Evolutionary conservation across 1,284 basidiomycete species (phyloP).

Genomic region (Phellinidium pouzarii): DNA sequence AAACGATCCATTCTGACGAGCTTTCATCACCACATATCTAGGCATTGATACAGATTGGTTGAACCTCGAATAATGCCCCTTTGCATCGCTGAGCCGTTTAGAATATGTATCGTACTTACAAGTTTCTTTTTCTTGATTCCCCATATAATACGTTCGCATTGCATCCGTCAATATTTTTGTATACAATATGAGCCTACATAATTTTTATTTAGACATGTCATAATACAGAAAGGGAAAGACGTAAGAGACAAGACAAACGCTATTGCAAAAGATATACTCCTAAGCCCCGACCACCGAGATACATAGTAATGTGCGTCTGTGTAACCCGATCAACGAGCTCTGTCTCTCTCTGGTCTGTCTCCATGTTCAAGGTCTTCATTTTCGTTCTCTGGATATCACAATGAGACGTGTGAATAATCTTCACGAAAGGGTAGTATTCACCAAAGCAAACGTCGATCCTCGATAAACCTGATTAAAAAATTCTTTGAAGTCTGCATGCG

Average conservation of each 20-base stretch:
- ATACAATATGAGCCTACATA: no score
- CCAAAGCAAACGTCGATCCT: constrained; percentile 50
- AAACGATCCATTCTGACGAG: not conserved
- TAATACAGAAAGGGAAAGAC: not conserved
- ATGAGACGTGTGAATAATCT: no score
- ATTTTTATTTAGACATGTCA: not conserved
- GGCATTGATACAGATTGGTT: not conserved
- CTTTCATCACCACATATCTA: not conserved
- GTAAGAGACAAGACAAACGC: not conserved
- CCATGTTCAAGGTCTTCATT: constrained; percentile 18
- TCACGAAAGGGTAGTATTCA: no score
- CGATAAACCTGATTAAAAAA: constrained; percentile 45
- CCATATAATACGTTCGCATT: no score
- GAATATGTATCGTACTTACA: no score
- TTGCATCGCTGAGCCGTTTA: not conserved
- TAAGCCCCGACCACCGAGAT: constrained; percentile 21
- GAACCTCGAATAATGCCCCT: not conserved
- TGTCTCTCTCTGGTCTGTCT: constrained; percentile 8
- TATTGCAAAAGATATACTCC: constrained; percentile 14
- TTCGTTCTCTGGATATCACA: constrained; percentile 18
- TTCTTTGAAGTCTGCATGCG: constrained; percentile 57
- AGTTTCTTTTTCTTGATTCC: no score
- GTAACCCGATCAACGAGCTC: constrained; percentile 20
- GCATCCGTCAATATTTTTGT: no score
- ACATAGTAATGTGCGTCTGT: constrained; percentile 23